Evolutionary conservation across 129 eudicot species (phyloP), one percentile per base, ranked within the genome.

Genomic region (Tagetes patula): DNA sequence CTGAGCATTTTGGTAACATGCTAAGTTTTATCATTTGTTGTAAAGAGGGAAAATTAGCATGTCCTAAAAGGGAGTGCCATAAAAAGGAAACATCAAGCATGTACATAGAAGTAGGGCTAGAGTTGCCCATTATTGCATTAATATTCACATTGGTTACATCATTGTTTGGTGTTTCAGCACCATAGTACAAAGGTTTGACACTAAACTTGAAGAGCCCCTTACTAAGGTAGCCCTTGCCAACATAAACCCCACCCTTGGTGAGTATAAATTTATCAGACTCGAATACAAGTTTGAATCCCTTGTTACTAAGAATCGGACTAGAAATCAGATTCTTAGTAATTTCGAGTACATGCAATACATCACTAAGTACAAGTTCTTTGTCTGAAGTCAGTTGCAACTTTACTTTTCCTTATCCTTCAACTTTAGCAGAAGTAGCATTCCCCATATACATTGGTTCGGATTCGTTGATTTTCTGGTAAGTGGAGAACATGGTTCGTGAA

Each of bases 281-380:
- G 9, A 41, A 65, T 65, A 42, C 70, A 65, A 41, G 70, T 42
- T 65, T 65, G 11, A 59, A 59, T 3, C 65, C 39, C 27, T 30
- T 58, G 38, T 58, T 58, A 34, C 47, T 37, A 11, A 14, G 34
- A 65, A 40, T 2, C 33, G n/a, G 69, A 39, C 69, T 9, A 65
- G 34, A 65, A 38, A 65, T 38, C 69, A 65, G 33, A 14, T 65
- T 65, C 48, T 65, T 65, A 39, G 69, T 65, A n/a, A 65, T 3
- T 34, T 38, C 8, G 4, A 46, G 47, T 9, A 62, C 46, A 62
- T 62, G 47, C 7, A 37, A 12, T 1, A 67, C 58, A 39, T 67
- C 32, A 36, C 10, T 36, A 10, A 45, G 41, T 8, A 67, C 40
- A 31, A 46, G 58, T 12, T 67, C 72, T 3, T 65, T 65, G 3